These are phyloP conservation scores for Oryza australiensis DNA, from an alignment of 176 grass and related monocot species.

Conservation along the genomic window DNA sequence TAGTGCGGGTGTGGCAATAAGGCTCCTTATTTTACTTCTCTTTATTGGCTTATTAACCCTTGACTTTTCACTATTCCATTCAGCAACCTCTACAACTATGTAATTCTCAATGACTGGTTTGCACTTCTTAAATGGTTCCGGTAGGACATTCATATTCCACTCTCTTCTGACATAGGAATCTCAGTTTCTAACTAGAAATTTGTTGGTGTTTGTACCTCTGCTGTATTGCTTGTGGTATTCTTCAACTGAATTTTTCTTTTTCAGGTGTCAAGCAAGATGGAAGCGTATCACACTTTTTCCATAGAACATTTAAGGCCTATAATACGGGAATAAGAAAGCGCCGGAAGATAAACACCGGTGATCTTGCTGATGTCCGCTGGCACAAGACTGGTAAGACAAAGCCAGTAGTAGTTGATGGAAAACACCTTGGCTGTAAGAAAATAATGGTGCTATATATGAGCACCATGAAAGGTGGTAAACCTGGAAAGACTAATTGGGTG, in stretches of 20 bases:
- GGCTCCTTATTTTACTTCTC: not conserved
- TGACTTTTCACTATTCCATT: not conserved
- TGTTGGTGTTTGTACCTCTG: not conserved
- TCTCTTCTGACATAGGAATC: not conserved
- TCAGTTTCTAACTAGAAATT: constrained; percentile 17
- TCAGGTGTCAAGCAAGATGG: constrained; percentile 93
- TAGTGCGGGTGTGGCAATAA: not conserved
- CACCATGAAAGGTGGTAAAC: constrained; percentile 60
- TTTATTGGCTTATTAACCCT: not conserved
- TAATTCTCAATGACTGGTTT: not conserved
- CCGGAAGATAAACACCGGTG: constrained; percentile 77
- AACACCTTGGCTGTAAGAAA: constrained; percentile 89
- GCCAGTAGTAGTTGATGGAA: constrained; percentile 68
- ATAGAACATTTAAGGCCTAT: constrained; percentile 93
- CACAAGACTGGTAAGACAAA: constrained; percentile 98
- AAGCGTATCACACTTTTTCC: constrained; percentile 90
- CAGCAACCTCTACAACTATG: not conserved
- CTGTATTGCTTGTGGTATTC: not conserved
- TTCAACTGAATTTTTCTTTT: constrained; percentile 17
- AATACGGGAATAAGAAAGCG: constrained; percentile 90
- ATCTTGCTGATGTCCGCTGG: constrained; percentile 83
- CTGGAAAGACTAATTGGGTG: constrained; percentile 96
- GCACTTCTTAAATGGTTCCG: not conserved
- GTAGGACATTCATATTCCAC: not conserved
- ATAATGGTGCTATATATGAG: constrained; percentile 95